phyloP scores from a whole-genome alignment of 2,329 filamentous ascomycete species.

The Diaporthe amygdali region DNA sequence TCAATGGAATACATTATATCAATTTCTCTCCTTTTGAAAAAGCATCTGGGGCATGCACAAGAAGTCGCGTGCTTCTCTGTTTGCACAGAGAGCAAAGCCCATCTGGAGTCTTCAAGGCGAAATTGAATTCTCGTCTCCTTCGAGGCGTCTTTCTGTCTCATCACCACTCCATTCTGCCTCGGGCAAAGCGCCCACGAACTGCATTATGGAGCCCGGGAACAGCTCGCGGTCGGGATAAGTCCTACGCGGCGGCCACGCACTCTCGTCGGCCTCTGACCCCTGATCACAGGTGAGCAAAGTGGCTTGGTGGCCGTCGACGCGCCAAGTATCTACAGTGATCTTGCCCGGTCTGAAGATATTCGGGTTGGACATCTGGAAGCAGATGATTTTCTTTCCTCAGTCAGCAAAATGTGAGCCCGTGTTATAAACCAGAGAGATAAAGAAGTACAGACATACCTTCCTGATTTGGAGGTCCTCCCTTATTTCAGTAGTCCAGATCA shows the following conservation, averaged over 20 bases:
- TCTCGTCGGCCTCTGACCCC: not conserved
- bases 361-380: constrained; percentile 1
- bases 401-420: not conserved
- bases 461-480: not conserved
- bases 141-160: not conserved
- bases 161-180: not conserved
- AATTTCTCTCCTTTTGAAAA: not conserved
- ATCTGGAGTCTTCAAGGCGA: not conserved
- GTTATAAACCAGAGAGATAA: not conserved
- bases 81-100: no score
- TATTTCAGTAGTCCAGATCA: not conserved
- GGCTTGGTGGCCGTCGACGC: constrained; percentile 15
- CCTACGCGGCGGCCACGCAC: not conserved
- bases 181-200: constrained; percentile 18
- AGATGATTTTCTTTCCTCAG: not conserved
- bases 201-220: constrained; percentile 25
- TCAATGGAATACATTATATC: not conserved
- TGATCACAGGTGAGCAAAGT: not conserved
- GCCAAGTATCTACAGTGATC: constrained; percentile 19
- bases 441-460: not conserved
- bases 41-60: no score
- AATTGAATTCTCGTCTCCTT: not conserved
- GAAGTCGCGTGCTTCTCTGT: not conserved
- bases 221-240: constrained; percentile 23
- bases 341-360: constrained; percentile 13